phyloP scores from a whole-genome alignment of 352 stramenopile species.

The Pythium vanterpoolii region DNA sequence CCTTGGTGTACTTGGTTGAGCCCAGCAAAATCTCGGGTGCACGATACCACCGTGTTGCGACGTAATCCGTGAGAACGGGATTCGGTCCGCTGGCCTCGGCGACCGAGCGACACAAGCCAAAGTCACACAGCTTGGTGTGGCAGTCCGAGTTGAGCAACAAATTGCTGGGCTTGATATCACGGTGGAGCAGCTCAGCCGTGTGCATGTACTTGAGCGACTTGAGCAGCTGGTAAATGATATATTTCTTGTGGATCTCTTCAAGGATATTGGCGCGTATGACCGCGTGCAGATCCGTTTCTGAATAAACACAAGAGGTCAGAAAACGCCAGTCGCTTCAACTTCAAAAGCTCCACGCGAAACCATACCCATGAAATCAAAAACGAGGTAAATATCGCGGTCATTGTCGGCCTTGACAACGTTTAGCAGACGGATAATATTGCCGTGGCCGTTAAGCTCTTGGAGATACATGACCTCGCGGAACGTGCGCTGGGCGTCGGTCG shows the following conservation, averaged over 20 bases:
- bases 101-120: slow-evolving; percentile 92
- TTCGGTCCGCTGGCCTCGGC: slow-evolving; percentile 78
- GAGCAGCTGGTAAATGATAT: slow-evolving; percentile 96
- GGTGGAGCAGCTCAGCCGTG: slow-evolving; percentile 91
- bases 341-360: neutral
- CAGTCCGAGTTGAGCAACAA: slow-evolving; percentile 95
- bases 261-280: slow-evolving; percentile 95
- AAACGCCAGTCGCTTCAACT: neutral
- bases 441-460: slow-evolving; percentile 88
- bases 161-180: slow-evolving; percentile 97
- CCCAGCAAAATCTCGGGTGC: slow-evolving; percentile 94
- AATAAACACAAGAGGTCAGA: neutral
- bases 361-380: slow-evolving; percentile 95
- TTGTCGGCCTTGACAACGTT: slow-evolving; percentile 96
- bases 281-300: slow-evolving; percentile 94
- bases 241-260: slow-evolving; percentile 97
- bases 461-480: slow-evolving; percentile 97
- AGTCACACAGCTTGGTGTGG: slow-evolving; percentile 95
- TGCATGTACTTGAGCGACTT: slow-evolving; percentile 97
- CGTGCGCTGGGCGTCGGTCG: slow-evolving; percentile 93
- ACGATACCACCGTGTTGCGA: slow-evolving; percentile 95
- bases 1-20: slow-evolving; percentile 91
- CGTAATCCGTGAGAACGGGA: slow-evolving; percentile 94
- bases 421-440: slow-evolving; percentile 93
- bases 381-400: slow-evolving; percentile 95